phyloP scores from a whole-genome alignment of 768 basidiomycete species.

The Xanthoconium purpureum region DNA sequence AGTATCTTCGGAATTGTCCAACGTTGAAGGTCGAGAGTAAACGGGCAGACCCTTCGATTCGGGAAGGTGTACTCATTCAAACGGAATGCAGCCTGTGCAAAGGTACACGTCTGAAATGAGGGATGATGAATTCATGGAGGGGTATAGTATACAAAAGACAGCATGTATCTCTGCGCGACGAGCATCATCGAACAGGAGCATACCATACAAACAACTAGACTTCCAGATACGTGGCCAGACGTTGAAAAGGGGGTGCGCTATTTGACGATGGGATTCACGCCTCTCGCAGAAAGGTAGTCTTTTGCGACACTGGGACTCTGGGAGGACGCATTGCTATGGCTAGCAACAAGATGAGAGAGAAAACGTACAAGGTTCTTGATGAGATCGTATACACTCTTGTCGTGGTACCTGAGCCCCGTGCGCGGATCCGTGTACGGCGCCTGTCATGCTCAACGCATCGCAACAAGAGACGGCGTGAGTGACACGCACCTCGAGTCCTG shows the following conservation, averaged over 20 bases:
- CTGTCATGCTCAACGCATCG: slow-evolving; percentile 20
- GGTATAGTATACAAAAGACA: no score
- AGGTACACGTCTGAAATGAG: no score
- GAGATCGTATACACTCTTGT: slow-evolving; percentile 83
- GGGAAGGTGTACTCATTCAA: no score
- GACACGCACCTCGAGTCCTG: slow-evolving; percentile 64
- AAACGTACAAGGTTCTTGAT: slow-evolving; percentile 65
- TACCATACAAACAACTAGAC: no score
- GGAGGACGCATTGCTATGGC: background rate
- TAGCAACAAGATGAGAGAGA: background rate
- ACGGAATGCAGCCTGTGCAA: no score
- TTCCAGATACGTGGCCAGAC: no score
- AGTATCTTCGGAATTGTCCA: no score
- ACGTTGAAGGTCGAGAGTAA: no score
- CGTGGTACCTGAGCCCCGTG: slow-evolving; percentile 76
- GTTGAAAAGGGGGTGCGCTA: slow-evolving; percentile 12
- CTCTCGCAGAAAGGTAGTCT: slow-evolving; percentile 64
- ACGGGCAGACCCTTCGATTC: no score
- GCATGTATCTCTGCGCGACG: no score
- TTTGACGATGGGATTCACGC: slow-evolving; percentile 49
- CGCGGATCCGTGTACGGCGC: slow-evolving; percentile 83
- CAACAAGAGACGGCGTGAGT: background rate
- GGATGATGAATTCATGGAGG: no score
- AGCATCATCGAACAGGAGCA: no score
- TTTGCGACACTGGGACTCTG: slow-evolving; percentile 67